phyloP scores from a whole-genome alignment of 2,329 filamentous ascomycete genomes.

The Ophiostoma pallidulum region DNA sequence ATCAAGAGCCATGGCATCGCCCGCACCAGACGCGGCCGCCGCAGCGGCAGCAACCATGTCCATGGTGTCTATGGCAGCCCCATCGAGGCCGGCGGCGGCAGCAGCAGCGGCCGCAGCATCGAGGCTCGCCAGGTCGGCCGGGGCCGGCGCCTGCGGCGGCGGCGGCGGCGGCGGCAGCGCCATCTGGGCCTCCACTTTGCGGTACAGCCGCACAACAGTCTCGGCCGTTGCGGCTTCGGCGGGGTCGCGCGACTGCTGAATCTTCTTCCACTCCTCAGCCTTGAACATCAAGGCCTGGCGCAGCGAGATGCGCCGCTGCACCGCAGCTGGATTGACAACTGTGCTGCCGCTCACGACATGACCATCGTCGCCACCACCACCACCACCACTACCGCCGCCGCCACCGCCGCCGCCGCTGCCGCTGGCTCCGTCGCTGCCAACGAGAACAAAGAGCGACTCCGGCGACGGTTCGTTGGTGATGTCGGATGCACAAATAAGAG shows the following conservation, averaged over 20 bases:
- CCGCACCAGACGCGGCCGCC: neutral
- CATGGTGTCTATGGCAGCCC: slow-evolving; percentile 12
- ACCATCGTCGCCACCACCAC: neutral
- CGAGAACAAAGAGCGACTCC: slow-evolving; percentile 16
- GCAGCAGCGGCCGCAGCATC: slow-evolving; percentile 6
- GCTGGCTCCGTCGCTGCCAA: neutral
- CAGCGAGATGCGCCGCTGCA: slow-evolving; percentile 45
- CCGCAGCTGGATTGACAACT: slow-evolving; percentile 26
- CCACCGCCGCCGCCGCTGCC: neutral
- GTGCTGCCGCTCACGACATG: slow-evolving; percentile 17
- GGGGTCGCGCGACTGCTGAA: slow-evolving; percentile 35
- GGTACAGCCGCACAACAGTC: slow-evolving; percentile 51
- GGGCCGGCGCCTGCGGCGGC: neutral
- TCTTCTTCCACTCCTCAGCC: slow-evolving; percentile 46
- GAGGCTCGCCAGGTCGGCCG: slow-evolving; percentile 2
- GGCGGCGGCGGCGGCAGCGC: slow-evolving; percentile 19
- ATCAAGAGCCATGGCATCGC: slow-evolving; percentile 11
- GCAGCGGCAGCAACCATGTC: slow-evolving; percentile 9
- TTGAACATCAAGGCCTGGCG: slow-evolving; percentile 50
- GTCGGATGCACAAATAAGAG: slow-evolving; percentile 60
- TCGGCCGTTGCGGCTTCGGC: slow-evolving; percentile 48
- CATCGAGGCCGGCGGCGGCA: slow-evolving; percentile 7
- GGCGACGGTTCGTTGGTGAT: slow-evolving; percentile 32
- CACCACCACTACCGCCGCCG: neutral
- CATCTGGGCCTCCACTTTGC: slow-evolving; percentile 58